Percentiles rank a stretch among this genome's conserved stretches.
These are phyloP conservation scores for Passalora sequoiae DNA, from an alignment of 2,329 filamentous ascomycete genomes.

Conservation along the genomic window DNA sequence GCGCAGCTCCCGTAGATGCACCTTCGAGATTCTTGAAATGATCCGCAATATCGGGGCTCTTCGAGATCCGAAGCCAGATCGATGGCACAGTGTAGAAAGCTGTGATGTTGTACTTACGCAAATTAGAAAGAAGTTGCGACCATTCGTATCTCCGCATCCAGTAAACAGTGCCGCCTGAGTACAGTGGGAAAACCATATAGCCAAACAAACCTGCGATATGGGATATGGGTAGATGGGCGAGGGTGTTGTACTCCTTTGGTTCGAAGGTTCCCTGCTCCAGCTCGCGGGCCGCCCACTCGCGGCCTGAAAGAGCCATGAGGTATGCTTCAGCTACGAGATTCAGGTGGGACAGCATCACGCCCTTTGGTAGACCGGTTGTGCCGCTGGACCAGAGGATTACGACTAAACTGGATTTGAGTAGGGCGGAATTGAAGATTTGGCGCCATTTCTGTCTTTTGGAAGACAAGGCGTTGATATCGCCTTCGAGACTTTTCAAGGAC, in stretches of 20 bases:
- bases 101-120: slow-evolving; percentile 36
- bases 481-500: slow-evolving; percentile 33
- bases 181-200: slow-evolving; percentile 36
- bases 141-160: slow-evolving; percentile 40
- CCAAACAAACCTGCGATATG: slow-evolving; percentile 68
- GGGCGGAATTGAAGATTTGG: slow-evolving; percentile 47
- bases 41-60: slow-evolving; percentile 32
- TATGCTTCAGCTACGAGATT: slow-evolving; percentile 30
- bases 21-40: slow-evolving; percentile 34
- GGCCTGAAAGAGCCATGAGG: slow-evolving; percentile 21
- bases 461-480: slow-evolving; percentile 32
- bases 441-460: slow-evolving; percentile 48
- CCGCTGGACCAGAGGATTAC: slow-evolving; percentile 46
- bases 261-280: slow-evolving; percentile 25
- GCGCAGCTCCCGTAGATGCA: slow-evolving; percentile 38
- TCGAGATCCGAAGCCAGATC: slow-evolving; percentile 37
- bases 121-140: slow-evolving; percentile 31
- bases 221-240: slow-evolving; percentile 79
- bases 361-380: slow-evolving; percentile 46
- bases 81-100: slow-evolving; percentile 39
- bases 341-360: slow-evolving; percentile 27
- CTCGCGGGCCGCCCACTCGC: slow-evolving; percentile 22
- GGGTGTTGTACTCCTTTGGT: slow-evolving; percentile 18
- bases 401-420: slow-evolving; percentile 44
- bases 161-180: slow-evolving; percentile 33